Evolutionary conservation across 2,329 filamentous ascomycete species (phyloP), one percentile per base, ranked within the genome.

Genomic region (Penicillium brevicompactum): DNA sequence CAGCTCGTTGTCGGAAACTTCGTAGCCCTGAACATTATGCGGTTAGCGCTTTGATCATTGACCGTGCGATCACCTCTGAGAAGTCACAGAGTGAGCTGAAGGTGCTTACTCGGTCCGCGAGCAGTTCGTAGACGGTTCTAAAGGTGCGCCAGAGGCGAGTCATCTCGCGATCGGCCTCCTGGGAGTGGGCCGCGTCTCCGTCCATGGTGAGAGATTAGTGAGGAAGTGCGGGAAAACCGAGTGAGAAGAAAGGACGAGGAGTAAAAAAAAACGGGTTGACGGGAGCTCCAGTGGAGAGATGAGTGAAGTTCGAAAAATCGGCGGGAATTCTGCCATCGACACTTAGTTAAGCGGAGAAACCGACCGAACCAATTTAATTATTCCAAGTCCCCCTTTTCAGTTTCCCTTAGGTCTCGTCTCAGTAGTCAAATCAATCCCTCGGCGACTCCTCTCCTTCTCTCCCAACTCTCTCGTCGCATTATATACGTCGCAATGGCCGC

Each of bases 101-200:
- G 31, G 44, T 47, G 45, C 89, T 68, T 84, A 96, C 92, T 74
- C 93, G 81, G 75, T 97, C 94, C 59, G 84, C 82, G 66, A 94
- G 88, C 93, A 99, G 96, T 82, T 99, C 91, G 76, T 96, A 91
- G 46, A 92, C 87, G 8, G 94, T 99, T 76, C 87, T 87, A 86
- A 91, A 95, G 67, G 92, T 91, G 75, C 93, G 90, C 93, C 94
- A 99, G 65, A 97, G 85, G 71, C 90, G 87, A 62, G 85, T 82
- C 68, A 75, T 74, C 63, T 76, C 73, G 62, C 69, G 70, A 56
- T 74, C 69, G 52, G 73, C 72, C 34, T 77, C 75, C 31, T 66
- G 67, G 53, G 72, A 72, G 55, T 68, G 63, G 32, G 70, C 67
- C 31, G 67, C 70, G 38, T 76, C 73, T 21, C 73, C 74, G 50